Evolutionary conservation across 2,329 filamentous ascomycete species (phyloP), one percentile per base, ranked within the genome.

Genomic region (Beauveria asiatica): DNA sequence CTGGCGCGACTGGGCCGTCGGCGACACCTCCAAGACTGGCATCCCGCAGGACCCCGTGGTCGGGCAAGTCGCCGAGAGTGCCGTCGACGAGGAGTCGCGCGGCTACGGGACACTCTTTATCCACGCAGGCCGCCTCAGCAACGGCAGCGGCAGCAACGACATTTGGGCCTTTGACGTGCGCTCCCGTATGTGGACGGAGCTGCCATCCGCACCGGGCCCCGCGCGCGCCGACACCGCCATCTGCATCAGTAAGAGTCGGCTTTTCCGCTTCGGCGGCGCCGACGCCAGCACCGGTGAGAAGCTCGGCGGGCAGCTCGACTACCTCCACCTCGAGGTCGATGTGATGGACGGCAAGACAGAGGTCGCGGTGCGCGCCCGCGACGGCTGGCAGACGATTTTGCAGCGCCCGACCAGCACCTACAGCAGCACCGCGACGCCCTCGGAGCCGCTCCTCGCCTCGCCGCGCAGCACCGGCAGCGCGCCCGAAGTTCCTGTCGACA

Each of bases 181-280:
- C 52, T 79, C 78, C 8, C 76, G 79, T 57, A 76, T 79, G 2
- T 96, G 91, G 91, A 83, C 78, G 44, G 79, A 87, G 67, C 78
- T 90, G 16, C 80, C 86, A 0, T 72, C 82, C 8, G 90, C 89
- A 0, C 89, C 89, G 0, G 86, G 81, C 1, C 82, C 86, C 8
- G 75, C 82, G 0, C 80, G 90, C 52, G 85, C 85, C 23, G 90
- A 89, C 1, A 76, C 88, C 0, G 83, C 84, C 4, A 83, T 95
- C 27, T 83, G 86, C 1, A 80, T 86, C 57, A 80, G 79, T 49
- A 79, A 81, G 58, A 83, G 83, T 25, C 81, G 84, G 25, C 71
- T 96, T 7, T 95, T 87, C 73, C 82, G 90, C 30, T 92, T 91
- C 76, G 89, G 90, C 63, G 91, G 91, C 0, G 93, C 87, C 66